Evolutionary conservation across 441 rosid genomes (phyloP).

Genomic region (Rhodomyrtus psidioides): DNA sequence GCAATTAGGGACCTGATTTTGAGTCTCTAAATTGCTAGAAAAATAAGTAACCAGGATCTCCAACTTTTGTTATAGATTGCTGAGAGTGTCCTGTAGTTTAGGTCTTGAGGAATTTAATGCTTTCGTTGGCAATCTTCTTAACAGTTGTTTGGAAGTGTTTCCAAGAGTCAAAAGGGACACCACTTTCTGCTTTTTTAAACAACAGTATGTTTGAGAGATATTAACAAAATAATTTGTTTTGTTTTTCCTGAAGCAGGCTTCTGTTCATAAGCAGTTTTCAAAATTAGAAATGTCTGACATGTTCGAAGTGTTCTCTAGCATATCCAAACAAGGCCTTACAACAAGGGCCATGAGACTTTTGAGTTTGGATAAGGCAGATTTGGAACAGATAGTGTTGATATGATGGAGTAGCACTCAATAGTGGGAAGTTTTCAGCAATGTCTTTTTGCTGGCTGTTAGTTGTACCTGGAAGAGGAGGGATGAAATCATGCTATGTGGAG

Average conservation of each 20-base stretch:
- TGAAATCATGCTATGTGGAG: neutral
- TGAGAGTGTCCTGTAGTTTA: neutral
- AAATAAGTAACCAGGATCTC: neutral
- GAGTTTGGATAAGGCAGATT: neutral
- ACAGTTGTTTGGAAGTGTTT: neutral
- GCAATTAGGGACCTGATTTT: neutral
- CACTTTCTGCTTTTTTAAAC: neutral
- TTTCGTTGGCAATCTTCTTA: neutral
- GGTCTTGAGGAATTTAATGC: neutral
- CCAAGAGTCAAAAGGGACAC: neutral
- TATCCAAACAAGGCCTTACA: neutral
- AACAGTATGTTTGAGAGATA: neutral
- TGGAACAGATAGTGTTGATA: neutral
- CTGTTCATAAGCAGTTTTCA: neutral
- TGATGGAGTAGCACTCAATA: neutral
- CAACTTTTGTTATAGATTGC: neutral
- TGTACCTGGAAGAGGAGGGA: neutral
- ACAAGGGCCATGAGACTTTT: neutral
- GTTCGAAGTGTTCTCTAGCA: neutral
- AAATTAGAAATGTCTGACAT: neutral
- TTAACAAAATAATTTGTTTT: neutral
- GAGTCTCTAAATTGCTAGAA: neutral
- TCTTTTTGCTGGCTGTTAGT: neutral
- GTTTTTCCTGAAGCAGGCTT: neutral
- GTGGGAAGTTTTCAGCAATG: neutral